Evolutionary conservation across 2,329 filamentous ascomycete genomes (phyloP).

Genomic region (Aspergillus sojae): DNA sequence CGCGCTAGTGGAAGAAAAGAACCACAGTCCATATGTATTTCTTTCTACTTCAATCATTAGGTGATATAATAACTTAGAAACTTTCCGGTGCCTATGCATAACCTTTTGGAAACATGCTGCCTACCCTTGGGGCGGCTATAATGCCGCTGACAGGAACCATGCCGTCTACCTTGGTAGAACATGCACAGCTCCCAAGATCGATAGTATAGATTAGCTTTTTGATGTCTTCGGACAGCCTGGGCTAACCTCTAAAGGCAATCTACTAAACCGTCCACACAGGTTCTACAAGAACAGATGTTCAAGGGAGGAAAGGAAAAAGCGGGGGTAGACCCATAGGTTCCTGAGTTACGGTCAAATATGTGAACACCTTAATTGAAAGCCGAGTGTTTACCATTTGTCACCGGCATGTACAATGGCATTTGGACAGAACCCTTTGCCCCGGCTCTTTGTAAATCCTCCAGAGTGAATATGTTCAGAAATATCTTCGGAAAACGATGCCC

Average conservation of each 20-base stretch:
- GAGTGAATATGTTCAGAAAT: not conserved
- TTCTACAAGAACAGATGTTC: not conserved
- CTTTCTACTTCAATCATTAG: not conserved
- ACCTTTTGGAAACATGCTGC: not conserved
- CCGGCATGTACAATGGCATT: not conserved
- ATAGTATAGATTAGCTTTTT: not conserved
- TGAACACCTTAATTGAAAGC: not conserved
- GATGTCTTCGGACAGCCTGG: not conserved
- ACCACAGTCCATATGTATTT: not conserved
- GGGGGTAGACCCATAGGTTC: not conserved
- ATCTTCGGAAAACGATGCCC: not conserved
- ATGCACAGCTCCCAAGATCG: not conserved
- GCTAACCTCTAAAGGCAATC: not conserved
- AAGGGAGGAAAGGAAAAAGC: not conserved
- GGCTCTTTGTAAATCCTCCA: not conserved
- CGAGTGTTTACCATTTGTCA: not conserved
- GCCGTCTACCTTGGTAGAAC: not conserved
- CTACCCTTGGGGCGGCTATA: not conserved
- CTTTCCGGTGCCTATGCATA: not conserved
- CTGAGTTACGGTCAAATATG: not conserved
- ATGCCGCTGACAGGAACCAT: not conserved
- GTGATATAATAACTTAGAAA: not conserved
- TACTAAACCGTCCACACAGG: no score
- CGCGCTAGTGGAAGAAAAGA: not conserved
- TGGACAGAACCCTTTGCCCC: not conserved